A percentile compares a stretch with the other conserved stretches of the same genome.
These are phyloP conservation scores for Vairimorpha necatrix DNA, from an alignment of 371 early-diverging fungal species.

Conservation along the genomic window DNA sequence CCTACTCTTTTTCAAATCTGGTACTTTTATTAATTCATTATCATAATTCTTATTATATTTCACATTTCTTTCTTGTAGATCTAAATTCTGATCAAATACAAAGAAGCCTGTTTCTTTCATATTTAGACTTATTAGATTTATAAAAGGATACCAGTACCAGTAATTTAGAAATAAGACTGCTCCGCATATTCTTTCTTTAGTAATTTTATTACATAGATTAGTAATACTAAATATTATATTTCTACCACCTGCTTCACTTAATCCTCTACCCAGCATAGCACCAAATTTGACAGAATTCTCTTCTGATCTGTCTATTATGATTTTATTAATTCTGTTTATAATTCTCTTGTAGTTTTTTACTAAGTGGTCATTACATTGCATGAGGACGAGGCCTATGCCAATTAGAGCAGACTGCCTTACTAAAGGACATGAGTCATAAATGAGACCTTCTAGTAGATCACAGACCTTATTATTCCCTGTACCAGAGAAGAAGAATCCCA, in stretches of 20 bases:
- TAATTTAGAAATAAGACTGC: slow-evolving; percentile 91
- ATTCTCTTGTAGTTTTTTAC: slow-evolving; percentile 70
- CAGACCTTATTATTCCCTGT: slow-evolving; percentile 73
- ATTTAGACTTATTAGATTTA: slow-evolving; percentile 50
- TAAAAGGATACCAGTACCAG: slow-evolving; percentile 97
- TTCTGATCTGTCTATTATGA: slow-evolving; percentile 82
- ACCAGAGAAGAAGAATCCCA: slow-evolving; percentile 93
- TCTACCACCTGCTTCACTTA: slow-evolving; percentile 83
- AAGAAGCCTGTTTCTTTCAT: slow-evolving; percentile 50
- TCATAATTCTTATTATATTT: slow-evolving; percentile 13
- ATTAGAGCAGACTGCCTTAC: slow-evolving; percentile 95
- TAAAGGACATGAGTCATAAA: slow-evolving; percentile 87
- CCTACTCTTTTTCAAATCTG: slow-evolving; percentile 43
- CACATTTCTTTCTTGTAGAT: slow-evolving; percentile 16
- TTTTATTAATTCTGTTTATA: slow-evolving; percentile 73
- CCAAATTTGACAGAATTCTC: slow-evolving; percentile 89
- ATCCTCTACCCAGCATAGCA: slow-evolving; percentile 87
- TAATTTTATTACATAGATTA: slow-evolving; percentile 76
- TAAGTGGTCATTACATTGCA: slow-evolving; percentile 82
- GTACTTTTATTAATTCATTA: slow-evolving; percentile 34
- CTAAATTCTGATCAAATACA: slow-evolving; percentile 42
- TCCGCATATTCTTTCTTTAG: slow-evolving; percentile 85
- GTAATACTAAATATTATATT: slow-evolving; percentile 84
- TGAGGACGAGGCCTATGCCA: slow-evolving; percentile 86
- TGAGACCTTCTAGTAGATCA: slow-evolving; percentile 88